phyloP scores from a whole-genome alignment of 192 early-diverging fungal species.

The Funneliformis geosporum region DNA sequence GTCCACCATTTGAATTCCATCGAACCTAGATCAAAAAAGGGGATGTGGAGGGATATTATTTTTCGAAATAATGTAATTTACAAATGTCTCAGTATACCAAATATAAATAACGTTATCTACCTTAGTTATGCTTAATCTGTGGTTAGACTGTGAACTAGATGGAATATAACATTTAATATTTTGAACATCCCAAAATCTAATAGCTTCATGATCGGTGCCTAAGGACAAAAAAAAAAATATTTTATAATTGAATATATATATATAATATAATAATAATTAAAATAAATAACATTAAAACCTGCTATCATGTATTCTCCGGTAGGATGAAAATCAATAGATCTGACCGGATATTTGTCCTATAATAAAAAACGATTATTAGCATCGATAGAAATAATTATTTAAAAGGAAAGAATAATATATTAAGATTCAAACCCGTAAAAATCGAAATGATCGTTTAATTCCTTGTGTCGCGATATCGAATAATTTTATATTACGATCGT shows the following conservation, averaged over 20 bases:
- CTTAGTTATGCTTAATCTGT: conserved; percentile 54
- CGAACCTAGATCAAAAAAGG: conserved; percentile 53
- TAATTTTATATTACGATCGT: conserved; percentile 84
- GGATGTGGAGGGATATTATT: no score
- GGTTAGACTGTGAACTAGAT: conserved; percentile 49
- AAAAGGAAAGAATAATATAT: no score
- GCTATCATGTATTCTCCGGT: conserved; percentile 85
- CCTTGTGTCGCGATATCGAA: conserved; percentile 85
- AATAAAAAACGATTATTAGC: background rate
- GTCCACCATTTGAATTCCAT: conserved; percentile 65
- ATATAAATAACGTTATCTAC: conserved; percentile 3
- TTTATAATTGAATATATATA: background rate
- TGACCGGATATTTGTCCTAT: conserved; percentile 74
- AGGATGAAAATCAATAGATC: conserved; percentile 90
- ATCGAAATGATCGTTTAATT: conserved; percentile 82
- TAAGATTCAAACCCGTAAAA: conserved; percentile 60
- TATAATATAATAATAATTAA: background rate
- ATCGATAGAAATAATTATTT: background rate
- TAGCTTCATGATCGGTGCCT: conserved; percentile 75
- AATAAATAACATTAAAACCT: conserved; percentile 35
- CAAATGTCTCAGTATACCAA: background rate
- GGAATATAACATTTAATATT: conserved; percentile 80
- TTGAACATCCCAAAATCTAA: conserved; percentile 86
- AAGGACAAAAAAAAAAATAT: background rate
- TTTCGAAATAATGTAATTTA: conserved; percentile 4